phyloP scores from a whole-genome alignment of 2,329 filamentous ascomycete species.

The Ceratocystis harringtonii region DNA sequence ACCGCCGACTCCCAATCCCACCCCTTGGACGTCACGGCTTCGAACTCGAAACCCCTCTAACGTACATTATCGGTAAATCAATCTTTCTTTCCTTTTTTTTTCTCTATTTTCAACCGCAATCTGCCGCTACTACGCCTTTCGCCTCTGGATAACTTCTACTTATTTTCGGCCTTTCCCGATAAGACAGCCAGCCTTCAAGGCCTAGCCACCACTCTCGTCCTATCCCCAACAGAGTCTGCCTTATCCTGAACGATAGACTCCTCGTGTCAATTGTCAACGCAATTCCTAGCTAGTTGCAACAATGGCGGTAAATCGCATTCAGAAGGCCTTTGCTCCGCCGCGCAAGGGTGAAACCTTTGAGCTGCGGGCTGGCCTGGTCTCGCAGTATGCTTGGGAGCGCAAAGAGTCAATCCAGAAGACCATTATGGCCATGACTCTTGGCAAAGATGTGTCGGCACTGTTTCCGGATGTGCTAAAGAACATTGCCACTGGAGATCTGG shows the following conservation, averaged over 20 bases:
- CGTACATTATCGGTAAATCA: background rate
- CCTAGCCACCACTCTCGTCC: background rate
- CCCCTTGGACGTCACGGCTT: conserved; percentile 7
- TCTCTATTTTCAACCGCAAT: background rate
- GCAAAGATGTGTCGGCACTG: conserved; percentile 92
- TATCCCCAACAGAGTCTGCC: background rate
- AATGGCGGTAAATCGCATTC: conserved; percentile 94
- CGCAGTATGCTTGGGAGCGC: conserved; percentile 97
- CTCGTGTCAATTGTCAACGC: background rate
- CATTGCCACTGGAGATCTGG: conserved; percentile 83
- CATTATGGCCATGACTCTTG: conserved; percentile 99
- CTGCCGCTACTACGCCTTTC: background rate
- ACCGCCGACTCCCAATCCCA: background rate
- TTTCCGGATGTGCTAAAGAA: conserved; percentile 99
- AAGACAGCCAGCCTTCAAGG: background rate
- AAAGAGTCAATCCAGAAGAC: conserved; percentile 99
- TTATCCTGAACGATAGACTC: background rate
- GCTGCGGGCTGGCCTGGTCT: conserved; percentile 84
- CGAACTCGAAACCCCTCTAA: background rate
- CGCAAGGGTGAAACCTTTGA: conserved; percentile 98
- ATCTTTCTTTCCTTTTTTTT: background rate
- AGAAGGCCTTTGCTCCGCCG: conserved; percentile 81
- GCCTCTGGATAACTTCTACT: background rate
- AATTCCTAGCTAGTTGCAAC: background rate
- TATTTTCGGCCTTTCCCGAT: background rate